A percentile compares a stretch with the other conserved stretches of the same genome.
Evolutionary conservation across 257 asterid species (phyloP).

Genomic region (Nicotiana noctiflora): DNA sequence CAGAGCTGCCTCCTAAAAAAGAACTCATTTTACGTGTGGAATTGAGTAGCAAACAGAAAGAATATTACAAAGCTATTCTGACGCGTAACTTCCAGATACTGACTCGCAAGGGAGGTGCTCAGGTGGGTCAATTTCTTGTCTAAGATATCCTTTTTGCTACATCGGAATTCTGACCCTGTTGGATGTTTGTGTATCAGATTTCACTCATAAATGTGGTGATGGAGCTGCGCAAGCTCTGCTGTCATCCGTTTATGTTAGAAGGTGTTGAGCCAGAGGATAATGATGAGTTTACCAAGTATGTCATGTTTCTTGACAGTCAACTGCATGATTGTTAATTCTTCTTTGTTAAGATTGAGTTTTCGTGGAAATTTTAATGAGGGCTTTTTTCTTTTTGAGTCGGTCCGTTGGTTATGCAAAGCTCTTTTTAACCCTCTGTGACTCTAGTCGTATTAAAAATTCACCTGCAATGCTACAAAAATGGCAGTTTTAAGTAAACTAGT

Average conservation of each 20-base stretch:
- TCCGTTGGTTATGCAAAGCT: background rate
- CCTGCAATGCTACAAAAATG: background rate
- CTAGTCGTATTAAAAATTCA: background rate
- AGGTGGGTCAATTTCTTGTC: constrained; percentile 42
- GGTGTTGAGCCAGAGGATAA: constrained; percentile 96
- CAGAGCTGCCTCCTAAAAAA: constrained; percentile 88
- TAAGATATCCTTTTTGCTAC: constrained; percentile 13
- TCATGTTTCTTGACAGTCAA: constrained; percentile 2
- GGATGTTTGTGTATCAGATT: constrained; percentile 45
- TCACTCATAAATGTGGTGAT: constrained; percentile 96
- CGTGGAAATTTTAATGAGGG: background rate
- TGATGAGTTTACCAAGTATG: constrained; percentile 75
- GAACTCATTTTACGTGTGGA: constrained; percentile 96
- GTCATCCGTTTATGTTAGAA: constrained; percentile 98
- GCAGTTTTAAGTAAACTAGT: background rate
- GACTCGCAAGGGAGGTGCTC: constrained; percentile 96
- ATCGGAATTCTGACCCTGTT: constrained; percentile 12
- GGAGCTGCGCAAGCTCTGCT: constrained; percentile 99
- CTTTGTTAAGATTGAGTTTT: background rate
- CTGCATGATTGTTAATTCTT: background rate
- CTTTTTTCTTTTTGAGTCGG: background rate
- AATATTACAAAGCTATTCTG: constrained; percentile 89
- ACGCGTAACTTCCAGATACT: constrained; percentile 92
- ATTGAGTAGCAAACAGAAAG: constrained; percentile 90
- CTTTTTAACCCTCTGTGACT: background rate